phyloP scores from a whole-genome alignment of 1,139 yeast species.

The Scheffersomyces stambukii region DNA sequence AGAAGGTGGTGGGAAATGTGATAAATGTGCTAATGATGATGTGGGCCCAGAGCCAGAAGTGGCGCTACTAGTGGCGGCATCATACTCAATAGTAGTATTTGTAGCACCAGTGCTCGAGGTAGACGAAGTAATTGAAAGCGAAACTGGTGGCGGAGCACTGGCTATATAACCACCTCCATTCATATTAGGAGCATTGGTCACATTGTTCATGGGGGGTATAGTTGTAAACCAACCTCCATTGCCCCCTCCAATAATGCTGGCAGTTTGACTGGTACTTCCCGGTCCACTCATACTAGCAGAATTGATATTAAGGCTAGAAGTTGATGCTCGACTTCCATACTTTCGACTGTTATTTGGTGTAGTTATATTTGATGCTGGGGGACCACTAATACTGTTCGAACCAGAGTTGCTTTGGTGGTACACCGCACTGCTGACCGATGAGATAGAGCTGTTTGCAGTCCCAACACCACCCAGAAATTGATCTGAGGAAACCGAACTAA shows the following conservation, averaged over 20 bases:
- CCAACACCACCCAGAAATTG: constrained; percentile 10
- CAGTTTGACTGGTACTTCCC: neutral
- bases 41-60: constrained; percentile 1
- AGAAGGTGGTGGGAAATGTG: neutral
- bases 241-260: constrained; percentile 1
- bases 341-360: constrained; percentile 3
- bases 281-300: constrained; percentile 7
- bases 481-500: constrained; percentile 12
- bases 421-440: constrained; percentile 9
- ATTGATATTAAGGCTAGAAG: constrained; percentile 3
- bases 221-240: constrained; percentile 5
- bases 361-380: constrained; percentile 4
- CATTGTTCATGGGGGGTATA: constrained; percentile 2
- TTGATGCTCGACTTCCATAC: constrained; percentile 2
- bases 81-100: neutral
- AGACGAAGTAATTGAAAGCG: neutral
- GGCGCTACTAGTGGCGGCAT: neutral
- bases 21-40: constrained; percentile 1
- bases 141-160: constrained; percentile 1
- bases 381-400: constrained; percentile 7
- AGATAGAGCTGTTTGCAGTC: constrained; percentile 7
- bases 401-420: constrained; percentile 5
- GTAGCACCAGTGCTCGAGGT: neutral
- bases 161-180: constrained; percentile 3
- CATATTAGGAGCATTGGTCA: neutral